phyloP scores from a whole-genome alignment of 768 basidiomycete genomes.

The Cystofilobasidium ferigula region DNA sequence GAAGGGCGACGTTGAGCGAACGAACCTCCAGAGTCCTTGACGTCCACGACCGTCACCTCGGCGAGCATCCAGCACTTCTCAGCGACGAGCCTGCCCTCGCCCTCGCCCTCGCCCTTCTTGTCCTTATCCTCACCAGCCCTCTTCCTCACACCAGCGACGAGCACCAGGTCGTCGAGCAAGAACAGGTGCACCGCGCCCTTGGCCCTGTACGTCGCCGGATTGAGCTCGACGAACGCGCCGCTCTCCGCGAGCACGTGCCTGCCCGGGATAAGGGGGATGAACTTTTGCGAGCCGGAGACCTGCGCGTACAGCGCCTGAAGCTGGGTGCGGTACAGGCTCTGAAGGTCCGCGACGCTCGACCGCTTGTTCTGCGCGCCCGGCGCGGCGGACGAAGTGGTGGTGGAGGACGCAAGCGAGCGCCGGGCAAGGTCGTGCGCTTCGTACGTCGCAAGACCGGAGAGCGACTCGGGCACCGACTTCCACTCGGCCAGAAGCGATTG shows the following conservation, averaged over 20 bases:
- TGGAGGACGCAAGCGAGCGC: neutral
- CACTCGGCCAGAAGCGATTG: constrained; percentile 89
- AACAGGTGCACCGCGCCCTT: constrained; percentile 80
- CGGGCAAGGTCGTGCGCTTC: constrained; percentile 27
- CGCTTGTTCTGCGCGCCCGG: no score
- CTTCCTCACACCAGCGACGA: constrained; percentile 65
- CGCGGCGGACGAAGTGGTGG: constrained; percentile 52
- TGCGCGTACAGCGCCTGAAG: constrained; percentile 79
- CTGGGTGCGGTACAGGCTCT: constrained; percentile 85
- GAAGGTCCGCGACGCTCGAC: constrained; percentile 92
- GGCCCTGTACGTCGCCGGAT: constrained; percentile 89
- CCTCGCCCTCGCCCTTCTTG: constrained; percentile 43
- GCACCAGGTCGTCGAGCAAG: constrained; percentile 76
- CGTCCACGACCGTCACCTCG: constrained; percentile 89
- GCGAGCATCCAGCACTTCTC: constrained; percentile 86
- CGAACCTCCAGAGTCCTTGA: constrained; percentile 85
- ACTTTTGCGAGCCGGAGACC: constrained; percentile 90
- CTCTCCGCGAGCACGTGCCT: constrained; percentile 82
- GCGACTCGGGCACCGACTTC: constrained; percentile 70
- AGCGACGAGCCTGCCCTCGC: constrained; percentile 61
- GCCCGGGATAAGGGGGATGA: constrained; percentile 79
- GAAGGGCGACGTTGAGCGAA: constrained; percentile 9
- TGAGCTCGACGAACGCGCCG: constrained; percentile 68
- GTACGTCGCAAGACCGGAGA: constrained; percentile 13
- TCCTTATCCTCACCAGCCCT: constrained; percentile 27